Evolutionary conservation across 345 rosid species (phyloP).

Genomic region (Gossypium bickii): DNA sequence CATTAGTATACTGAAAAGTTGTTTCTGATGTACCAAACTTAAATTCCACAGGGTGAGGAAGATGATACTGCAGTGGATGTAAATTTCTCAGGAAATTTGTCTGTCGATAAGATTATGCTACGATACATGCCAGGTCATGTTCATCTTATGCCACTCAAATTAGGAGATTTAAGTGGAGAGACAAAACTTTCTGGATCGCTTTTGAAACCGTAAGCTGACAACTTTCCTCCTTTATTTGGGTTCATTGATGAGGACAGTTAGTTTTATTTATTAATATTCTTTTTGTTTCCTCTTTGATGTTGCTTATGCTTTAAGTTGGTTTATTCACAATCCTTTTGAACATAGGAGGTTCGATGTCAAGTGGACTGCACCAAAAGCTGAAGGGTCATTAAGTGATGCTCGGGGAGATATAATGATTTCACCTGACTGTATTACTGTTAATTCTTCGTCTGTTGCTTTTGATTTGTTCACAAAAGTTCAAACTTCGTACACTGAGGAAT

Average conservation of each 20-base stretch:
- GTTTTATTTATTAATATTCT: conserved; percentile 18
- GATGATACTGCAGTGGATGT: conserved; percentile 89
- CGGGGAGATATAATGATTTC: conserved; percentile 94
- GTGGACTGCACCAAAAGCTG: conserved; percentile 97
- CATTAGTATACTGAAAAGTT: not conserved
- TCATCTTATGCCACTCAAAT: conserved; percentile 55
- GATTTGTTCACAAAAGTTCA: conserved; percentile 71
- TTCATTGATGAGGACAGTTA: not conserved
- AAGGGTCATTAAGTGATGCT: conserved; percentile 93
- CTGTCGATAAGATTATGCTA: conserved; percentile 68
- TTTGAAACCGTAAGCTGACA: conserved; percentile 71
- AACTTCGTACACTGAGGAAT: conserved; percentile 67
- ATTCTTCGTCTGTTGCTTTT: conserved; percentile 84
- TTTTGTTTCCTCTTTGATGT: conserved; percentile 16
- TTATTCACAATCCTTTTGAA: conserved; percentile 24
- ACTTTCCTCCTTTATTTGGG: conserved; percentile 18
- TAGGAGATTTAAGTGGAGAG: conserved; percentile 92
- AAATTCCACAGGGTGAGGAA: conserved; percentile 71
- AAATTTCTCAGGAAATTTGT: conserved; percentile 83
- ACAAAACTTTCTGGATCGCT: conserved; percentile 93
- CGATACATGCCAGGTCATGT: conserved; percentile 72
- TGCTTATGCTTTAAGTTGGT: conserved; percentile 14
- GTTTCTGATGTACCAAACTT: conserved; percentile 24
- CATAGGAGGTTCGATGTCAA: conserved; percentile 92
- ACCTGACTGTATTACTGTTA: conserved; percentile 73